phyloP scores from a whole-genome alignment of 805 yeast species.

The Lachancea sp. region DNA sequence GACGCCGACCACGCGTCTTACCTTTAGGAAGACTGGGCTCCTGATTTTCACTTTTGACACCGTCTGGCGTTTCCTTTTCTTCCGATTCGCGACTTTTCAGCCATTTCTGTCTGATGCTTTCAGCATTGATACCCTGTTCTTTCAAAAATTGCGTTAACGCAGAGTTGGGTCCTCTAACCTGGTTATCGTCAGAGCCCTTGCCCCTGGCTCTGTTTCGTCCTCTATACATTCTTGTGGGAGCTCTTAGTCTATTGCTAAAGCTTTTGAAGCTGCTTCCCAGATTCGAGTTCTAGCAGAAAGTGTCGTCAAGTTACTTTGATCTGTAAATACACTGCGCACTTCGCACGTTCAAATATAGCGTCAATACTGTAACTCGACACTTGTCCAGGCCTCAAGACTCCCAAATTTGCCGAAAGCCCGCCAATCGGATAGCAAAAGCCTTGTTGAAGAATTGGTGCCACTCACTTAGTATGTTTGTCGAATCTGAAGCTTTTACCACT shows the following conservation, averaged over 20 bases:
- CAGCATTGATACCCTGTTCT: conserved; percentile 85
- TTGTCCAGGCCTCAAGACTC: too few relatives aligned
- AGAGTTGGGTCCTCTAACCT: conserved; percentile 57
- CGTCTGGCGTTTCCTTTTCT: conserved; percentile 12
- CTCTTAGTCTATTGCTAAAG: not conserved
- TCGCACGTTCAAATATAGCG: not conserved
- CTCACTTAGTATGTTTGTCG: too few relatives aligned
- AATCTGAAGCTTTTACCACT: too few relatives aligned
- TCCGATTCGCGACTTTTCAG: conserved; percentile 29
- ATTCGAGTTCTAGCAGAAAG: not conserved
- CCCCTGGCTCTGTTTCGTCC: conserved; percentile 22
- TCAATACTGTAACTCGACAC: too few relatives aligned
- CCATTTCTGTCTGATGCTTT: conserved; percentile 54
- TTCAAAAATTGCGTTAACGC: conserved; percentile 85
- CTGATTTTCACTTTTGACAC: conserved; percentile 8
- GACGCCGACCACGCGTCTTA: not conserved
- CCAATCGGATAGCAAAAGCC: too few relatives aligned
- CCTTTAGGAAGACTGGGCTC: not conserved
- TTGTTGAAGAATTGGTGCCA: too few relatives aligned
- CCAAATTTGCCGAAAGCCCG: too few relatives aligned
- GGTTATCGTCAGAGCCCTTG: conserved; percentile 19
- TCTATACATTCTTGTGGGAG: not conserved
- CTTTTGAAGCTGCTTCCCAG: not conserved
- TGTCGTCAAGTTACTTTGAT: not conserved
- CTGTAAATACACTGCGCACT: not conserved